Percentiles rank a stretch among this genome's conserved stretches.
phyloP scores from a whole-genome alignment of 2,329 filamentous ascomycete species.

The Neopestalotiopsis rosae region DNA sequence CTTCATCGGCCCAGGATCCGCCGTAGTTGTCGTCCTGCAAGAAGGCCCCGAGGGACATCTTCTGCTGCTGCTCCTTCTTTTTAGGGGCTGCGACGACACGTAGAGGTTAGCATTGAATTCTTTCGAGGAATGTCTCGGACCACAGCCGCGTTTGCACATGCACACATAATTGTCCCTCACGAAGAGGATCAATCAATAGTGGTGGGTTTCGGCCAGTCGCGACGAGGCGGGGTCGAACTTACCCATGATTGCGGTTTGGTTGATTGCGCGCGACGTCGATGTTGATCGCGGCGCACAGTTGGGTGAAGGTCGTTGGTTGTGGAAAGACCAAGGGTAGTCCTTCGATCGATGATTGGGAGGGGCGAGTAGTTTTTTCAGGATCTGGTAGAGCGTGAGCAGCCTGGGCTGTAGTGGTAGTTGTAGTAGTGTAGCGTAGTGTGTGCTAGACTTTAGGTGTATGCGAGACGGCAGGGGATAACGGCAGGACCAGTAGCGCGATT shows the following conservation, averaged over 20 bases:
- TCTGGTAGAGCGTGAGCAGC: background rate
- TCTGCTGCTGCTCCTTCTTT: conserved; percentile 86
- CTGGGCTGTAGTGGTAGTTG: background rate
- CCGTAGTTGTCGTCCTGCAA: conserved; percentile 84
- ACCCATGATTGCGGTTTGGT: conserved; percentile 67
- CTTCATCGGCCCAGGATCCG: conserved; percentile 98
- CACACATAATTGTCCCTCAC: background rate
- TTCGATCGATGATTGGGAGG: conserved; percentile 16
- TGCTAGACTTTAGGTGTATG: background rate
- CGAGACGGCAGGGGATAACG: background rate
- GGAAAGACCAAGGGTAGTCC: conserved; percentile 16
- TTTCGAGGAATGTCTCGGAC: conserved; percentile 21
- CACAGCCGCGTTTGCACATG: conserved; percentile 19
- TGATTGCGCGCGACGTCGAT: conserved; percentile 32
- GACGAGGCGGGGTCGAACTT: conserved; percentile 37
- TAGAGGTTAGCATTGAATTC: conserved; percentile 47
- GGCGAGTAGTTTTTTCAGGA: conserved; percentile 15
- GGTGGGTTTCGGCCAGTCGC: background rate
- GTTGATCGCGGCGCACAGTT: conserved; percentile 29
- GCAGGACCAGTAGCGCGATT: background rate
- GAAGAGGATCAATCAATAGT: background rate
- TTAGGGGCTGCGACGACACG: conserved; percentile 72
- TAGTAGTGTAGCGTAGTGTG: background rate
- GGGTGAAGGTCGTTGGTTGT: background rate
- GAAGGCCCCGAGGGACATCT: conserved; percentile 98